Conservation (phyloP, 2,329 filamentous ascomycete genomes). For the Talaromyces sp. region DNA sequence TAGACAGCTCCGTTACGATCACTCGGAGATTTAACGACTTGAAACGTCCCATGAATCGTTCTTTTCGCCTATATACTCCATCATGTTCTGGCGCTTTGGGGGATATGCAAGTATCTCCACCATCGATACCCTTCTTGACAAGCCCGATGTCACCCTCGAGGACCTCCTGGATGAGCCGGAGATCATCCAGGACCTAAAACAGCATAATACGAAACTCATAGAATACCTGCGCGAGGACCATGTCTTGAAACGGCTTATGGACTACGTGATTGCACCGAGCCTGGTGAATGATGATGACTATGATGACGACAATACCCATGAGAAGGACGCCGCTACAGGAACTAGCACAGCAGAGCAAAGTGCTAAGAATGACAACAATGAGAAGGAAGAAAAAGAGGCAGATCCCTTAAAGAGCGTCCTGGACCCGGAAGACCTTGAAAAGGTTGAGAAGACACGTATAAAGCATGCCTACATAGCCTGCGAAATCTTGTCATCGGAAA, state of each 20-base stretch:
- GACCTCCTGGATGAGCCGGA: constrained; percentile 96
- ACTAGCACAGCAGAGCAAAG: constrained; percentile 22
- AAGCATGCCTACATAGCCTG: constrained; percentile 93
- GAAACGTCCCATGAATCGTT: constrained; percentile 41
- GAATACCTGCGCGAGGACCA: constrained; percentile 90
- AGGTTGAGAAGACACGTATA: constrained; percentile 85
- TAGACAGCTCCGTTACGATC: constrained; percentile 32
- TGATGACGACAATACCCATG: constrained; percentile 56
- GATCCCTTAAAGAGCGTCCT: constrained; percentile 39
- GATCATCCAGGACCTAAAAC: constrained; percentile 94
- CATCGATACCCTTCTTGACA: constrained; percentile 95
- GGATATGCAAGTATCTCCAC: constrained; percentile 97
- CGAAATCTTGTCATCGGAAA: constrained; percentile 91
- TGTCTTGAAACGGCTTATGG: constrained; percentile 80
- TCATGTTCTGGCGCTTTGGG: constrained; percentile 99
- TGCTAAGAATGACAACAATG: constrained; percentile 33
- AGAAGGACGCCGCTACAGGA: constrained; percentile 37
- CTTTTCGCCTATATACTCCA: constrained; percentile 52
- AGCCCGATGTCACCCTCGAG: constrained; percentile 89
- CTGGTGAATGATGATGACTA: constrained; percentile 55
- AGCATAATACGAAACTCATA: constrained; percentile 96
- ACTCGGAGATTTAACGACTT: constrained; percentile 26
- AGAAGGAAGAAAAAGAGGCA: constrained; percentile 42
- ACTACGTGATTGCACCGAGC: constrained; percentile 83
- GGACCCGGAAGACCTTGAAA: constrained; percentile 59